Evolutionary conservation across 202 grass and related monocot genomes (phyloP).

Genomic region (Cymbopogon flexuosus): DNA sequence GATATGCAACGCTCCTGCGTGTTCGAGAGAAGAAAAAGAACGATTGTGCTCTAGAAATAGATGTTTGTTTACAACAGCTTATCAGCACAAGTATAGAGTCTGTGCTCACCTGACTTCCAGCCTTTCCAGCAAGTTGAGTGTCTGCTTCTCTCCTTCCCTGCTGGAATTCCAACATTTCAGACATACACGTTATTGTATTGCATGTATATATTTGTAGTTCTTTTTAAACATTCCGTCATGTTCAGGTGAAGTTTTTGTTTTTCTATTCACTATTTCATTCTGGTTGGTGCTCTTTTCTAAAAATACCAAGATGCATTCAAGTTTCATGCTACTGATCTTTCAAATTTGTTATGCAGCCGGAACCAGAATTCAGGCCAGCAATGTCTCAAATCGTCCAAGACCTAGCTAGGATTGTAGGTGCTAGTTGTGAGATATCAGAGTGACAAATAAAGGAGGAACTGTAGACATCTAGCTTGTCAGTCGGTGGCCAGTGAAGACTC

Average conservation of each 20-base stretch:
- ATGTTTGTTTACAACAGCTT: not conserved
- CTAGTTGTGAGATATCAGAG: constrained; percentile 42
- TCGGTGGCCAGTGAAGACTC: not conserved
- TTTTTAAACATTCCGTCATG: not conserved
- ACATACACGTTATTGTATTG: not conserved
- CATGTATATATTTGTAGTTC: not conserved
- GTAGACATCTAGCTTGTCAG: constrained; percentile 13
- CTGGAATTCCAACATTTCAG: not conserved
- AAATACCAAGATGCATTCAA: constrained; percentile 7
- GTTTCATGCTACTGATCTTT: constrained; percentile 19
- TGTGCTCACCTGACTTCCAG: not conserved
- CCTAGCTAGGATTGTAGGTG: constrained; percentile 47
- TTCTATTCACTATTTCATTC: constrained; percentile 11
- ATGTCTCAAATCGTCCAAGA: constrained; percentile 74
- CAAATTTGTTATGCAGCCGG: constrained; percentile 51
- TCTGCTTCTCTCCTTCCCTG: not conserved
- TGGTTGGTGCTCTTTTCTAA: not conserved
- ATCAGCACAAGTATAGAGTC: not conserved
- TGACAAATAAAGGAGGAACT: constrained; percentile 30
- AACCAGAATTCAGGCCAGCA: constrained; percentile 54
- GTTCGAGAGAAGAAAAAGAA: not conserved
- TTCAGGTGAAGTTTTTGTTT: not conserved
- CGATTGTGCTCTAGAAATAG: not conserved
- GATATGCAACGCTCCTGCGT: not conserved
- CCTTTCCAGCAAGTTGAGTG: not conserved